phyloP scores from a whole-genome alignment of 73 alveolate genomes.

The Tetrahymena borealis region DNA sequence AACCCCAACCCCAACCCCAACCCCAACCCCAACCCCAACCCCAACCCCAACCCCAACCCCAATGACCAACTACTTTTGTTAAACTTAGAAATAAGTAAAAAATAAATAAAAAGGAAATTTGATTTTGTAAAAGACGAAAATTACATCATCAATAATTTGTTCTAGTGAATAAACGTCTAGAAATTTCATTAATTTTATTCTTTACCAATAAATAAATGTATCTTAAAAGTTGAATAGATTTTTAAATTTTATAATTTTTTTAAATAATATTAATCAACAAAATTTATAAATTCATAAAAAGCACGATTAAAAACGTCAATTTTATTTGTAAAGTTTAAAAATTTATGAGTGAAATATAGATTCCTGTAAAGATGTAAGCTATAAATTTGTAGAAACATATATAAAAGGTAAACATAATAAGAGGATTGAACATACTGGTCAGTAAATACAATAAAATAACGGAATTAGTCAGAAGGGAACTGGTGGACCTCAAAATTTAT shows the following conservation, averaged over 20 bases:
- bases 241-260: neutral
- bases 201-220: too few relatives aligned
- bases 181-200: too few relatives aligned
- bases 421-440: too few relatives aligned
- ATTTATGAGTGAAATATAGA: neutral
- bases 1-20: neutral
- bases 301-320: neutral
- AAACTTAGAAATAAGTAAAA: neutral
- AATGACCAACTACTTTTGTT: neutral
- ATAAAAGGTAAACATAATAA: too few relatives aligned
- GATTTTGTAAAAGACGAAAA: too few relatives aligned
- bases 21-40: conserved; percentile 1
- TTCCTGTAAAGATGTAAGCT: neutral
- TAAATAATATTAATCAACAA: neutral
- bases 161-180: too few relatives aligned
- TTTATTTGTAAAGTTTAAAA: neutral
- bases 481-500: too few relatives aligned
- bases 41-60: neutral
- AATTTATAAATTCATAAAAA: neutral
- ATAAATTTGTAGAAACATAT: neutral
- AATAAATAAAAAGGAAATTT: neutral
- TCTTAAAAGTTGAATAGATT: neutral
- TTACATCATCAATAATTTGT: too few relatives aligned
- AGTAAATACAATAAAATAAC: too few relatives aligned
- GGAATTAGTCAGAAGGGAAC: too few relatives aligned